Base-by-base conservation (phyloP, 108 stramenopile species). In the Nitzschia inconspicua region DNA sequence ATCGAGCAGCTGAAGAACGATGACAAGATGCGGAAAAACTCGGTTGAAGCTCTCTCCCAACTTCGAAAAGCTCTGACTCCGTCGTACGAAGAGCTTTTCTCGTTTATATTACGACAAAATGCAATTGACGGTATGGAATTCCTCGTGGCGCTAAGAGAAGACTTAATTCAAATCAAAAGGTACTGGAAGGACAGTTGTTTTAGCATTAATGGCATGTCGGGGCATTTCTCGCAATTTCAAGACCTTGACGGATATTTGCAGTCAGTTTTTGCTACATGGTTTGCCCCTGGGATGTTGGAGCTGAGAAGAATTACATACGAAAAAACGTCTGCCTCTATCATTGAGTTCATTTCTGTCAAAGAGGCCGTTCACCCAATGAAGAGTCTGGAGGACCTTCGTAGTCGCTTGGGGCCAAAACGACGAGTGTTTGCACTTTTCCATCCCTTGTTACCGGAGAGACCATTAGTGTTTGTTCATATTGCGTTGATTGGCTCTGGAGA, bases 371-470 rank as follows among this genome's bases (percentile, higher is more conserved):
- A 97, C 55, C 92, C 93, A 24, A 55, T 97, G 25, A 75, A 71
- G 54, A 86, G 82, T 31, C 77, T 96, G 39, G 73, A 85, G 30
- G 95, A 97, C 63, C 63, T 97, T 37, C 72, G 88, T 36, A 76
- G 54, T 8, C 73, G 96, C 18, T 64, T 96, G 5, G 88, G 91
- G 4, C 76, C 78, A 9, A 42, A 27, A 9, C 54, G 88, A 47
- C 73, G 97, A 4, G 96, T 95, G 63, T 95, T 88, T 76, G 93
- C 82, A 6, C 77, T 96, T 40, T 94, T 98, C 44, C 95, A 96
- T 65, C 94, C 92, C 6, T 71, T 92, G 11, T 68, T 96, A 23
- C 89, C 82, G 27, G 65, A 82, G 44, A 73, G 78, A 58, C 97
- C 97, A 20, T 68, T 98, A 34, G 88, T 91, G 9, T 95, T 98